Base-by-base conservation (phyloP, 73 alveolate genomes). In the Diophrys sp. region DNA sequence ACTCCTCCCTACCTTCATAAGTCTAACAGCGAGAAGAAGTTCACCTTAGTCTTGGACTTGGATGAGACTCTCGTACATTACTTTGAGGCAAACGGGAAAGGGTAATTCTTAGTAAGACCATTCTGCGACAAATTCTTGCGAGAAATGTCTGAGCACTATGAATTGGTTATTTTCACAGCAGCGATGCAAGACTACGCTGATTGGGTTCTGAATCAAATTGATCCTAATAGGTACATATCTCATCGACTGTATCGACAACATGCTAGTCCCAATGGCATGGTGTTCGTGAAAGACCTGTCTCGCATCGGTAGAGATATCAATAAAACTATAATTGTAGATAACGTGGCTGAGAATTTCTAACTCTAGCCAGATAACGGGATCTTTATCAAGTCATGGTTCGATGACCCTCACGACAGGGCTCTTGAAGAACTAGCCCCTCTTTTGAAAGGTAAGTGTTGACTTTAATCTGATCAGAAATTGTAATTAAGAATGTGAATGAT, bases 11-110 rank as follows among this genome's bases (percentile, higher is more conserved):
- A 80, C 75, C 81, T 94, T 54, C 90, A 90, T 0, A 80, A 84
- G 0, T 74, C 75, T 11, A 84, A 71, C 8, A 18, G 80, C 31
- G 87, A 81, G 69, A 87, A 87, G 54, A 71, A 80, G 0, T 97
- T 92, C 86, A 91, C 98, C 76, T 79, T 97, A 31, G 98, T 95
- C 0, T 85, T 95, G 70, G 99, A 97, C 86, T 82, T 97, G 73
- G 99, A 97, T 81, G 99, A 97, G 87, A 97, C 99, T 31, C 75
- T 97, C 71, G 98, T 95, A 8, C 99, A 97, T 84, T 97, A 89
- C 87, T 91, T 87, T 71, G 98, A 97, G 73, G 94, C 87, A 8
- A 93, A 94, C 30, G 82, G 93, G 34, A 97, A 96, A 74, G 99
- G 99, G 0, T 78, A 88, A 0, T 95, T 95, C 71, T 73, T 90